Percentiles rank a stretch among this genome's conserved stretches.
Evolutionary conservation across 1,284 basidiomycete species (phyloP).

Genomic region (Singerocomus inundabilis): DNA sequence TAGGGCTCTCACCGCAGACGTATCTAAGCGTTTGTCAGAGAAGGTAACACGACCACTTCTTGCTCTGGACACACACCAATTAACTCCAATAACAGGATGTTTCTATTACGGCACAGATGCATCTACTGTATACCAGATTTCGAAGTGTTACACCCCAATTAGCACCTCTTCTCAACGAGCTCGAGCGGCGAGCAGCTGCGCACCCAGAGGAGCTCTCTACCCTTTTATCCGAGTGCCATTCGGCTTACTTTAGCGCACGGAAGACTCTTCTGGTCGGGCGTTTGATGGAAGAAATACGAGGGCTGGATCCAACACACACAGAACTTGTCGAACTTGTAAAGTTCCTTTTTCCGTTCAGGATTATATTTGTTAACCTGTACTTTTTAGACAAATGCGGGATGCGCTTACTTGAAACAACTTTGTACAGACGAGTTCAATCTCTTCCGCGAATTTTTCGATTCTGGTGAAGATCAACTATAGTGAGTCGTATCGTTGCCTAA

Average conservation of each 20-base stretch:
- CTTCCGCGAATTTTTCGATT: slow-evolving; percentile 81
- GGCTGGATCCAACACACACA: slow-evolving; percentile 72
- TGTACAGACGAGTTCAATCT: slow-evolving; percentile 86
- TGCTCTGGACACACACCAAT: not conserved
- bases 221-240: slow-evolving; percentile 80
- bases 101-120: slow-evolving; percentile 77
- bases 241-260: slow-evolving; percentile 75
- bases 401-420: slow-evolving; percentile 85
- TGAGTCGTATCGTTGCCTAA: slow-evolving; percentile 42
- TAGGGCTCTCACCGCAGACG: slow-evolving; percentile 69
- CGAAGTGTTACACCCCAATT: slow-evolving; percentile 67
- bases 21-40: slow-evolving; percentile 70
- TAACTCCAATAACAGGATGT: slow-evolving; percentile 54
- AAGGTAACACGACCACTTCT: slow-evolving; percentile 45
- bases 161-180: slow-evolving; percentile 75
- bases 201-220: slow-evolving; percentile 78
- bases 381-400: slow-evolving; percentile 78
- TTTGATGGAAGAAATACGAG: slow-evolving; percentile 77
- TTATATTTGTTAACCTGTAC: slow-evolving; percentile 1
- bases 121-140: slow-evolving; percentile 89
- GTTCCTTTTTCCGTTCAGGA: slow-evolving; percentile 7
- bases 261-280: slow-evolving; percentile 67
- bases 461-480: slow-evolving; percentile 84
- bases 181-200: slow-evolving; percentile 71
- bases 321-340: slow-evolving; percentile 85